Evolutionary conservation across 2,329 filamentous ascomycete genomes (phyloP), one percentile per base, ranked within the genome.

Genomic region (Pestalotiopsis sp.): DNA sequence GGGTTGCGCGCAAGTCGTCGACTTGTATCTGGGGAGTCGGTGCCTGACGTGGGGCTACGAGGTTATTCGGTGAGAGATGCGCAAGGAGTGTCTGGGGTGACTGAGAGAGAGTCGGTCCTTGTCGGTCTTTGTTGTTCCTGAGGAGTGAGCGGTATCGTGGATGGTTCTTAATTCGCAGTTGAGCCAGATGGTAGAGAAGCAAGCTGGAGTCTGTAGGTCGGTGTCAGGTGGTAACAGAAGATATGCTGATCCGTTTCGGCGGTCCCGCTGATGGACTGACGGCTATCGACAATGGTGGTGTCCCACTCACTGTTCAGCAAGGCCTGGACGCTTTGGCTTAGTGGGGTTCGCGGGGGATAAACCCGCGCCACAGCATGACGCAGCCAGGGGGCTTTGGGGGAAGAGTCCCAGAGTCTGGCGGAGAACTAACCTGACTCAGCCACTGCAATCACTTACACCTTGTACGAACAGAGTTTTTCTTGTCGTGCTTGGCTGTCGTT

Each of bases 321-420:
- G n/a, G 20, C 20, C 20, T 13, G 17, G 6, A 23, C 23, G 56
- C 57, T 27, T 25, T 27, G 59, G 36, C 31, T 62, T 62, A 36
- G 59, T 62, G 61, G 61, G 59, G 61, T 23, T 49, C 61, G 61
- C 61, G 61, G 61, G 61, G 61, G 57, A n/a, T 23, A 12, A 27
- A 49, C 5, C 31, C 36, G 31, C 61, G 60, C 66, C 59, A 68
- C 66, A 64, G 9, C 13, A 68, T 69, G 68, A 69, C 68, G 68
- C 62, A 68, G 27, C 27, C 11, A 52, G 45, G 14, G 45, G 45
- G 17, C 11, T n/a, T n/a, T 20, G 17, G 14, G 31, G 31, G 7
- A 36, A 36, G 31, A 36, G n/a, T n/a, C n/a, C n/a, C n/a, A n/a
- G n/a, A n/a, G 31, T 36, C 7, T 36, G 7, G 7, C 31, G 7